Evolutionary conservation across 2,329 filamentous ascomycete genomes (phyloP).

Genomic region (Phialophora chinensis): DNA sequence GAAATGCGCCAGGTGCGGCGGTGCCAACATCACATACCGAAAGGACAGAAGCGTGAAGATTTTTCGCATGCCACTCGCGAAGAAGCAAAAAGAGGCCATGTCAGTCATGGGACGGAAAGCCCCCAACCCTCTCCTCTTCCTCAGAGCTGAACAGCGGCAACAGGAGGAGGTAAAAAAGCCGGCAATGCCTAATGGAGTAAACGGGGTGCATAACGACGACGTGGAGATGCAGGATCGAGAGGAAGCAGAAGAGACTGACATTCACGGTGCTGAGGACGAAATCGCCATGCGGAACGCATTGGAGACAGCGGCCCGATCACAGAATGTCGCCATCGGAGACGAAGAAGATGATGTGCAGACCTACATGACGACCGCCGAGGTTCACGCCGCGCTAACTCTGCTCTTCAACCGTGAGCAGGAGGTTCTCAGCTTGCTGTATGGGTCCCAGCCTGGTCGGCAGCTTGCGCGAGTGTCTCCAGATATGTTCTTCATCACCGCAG

Average conservation of each 20-base stretch:
- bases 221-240: conserved; percentile 51
- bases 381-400: conserved; percentile 75
- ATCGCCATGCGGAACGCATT: conserved; percentile 58
- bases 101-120: conserved; percentile 69
- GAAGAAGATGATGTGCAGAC: conserved; percentile 62
- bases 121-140: conserved; percentile 71
- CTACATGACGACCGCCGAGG: conserved; percentile 83
- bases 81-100: conserved; percentile 80
- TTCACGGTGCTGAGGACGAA: conserved; percentile 64
- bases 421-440: conserved; percentile 82
- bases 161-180: conserved; percentile 44
- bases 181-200: conserved; percentile 28
- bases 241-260: conserved; percentile 59
- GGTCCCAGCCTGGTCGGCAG: conserved; percentile 70
- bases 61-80: conserved; percentile 75
- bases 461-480: conserved; percentile 69
- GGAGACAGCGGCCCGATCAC: conserved; percentile 42
- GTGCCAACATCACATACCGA: conserved; percentile 78
- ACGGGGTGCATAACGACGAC: conserved; percentile 54
- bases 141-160: conserved; percentile 55
- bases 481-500: conserved; percentile 90
- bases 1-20: conserved; percentile 70
- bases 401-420: conserved; percentile 89
- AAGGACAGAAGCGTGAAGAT: conserved; percentile 94
- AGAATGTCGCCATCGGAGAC: conserved; percentile 45